Evolutionary conservation across 139 green algal genomes (phyloP).

Genomic region (Coelastrella sp.): DNA sequence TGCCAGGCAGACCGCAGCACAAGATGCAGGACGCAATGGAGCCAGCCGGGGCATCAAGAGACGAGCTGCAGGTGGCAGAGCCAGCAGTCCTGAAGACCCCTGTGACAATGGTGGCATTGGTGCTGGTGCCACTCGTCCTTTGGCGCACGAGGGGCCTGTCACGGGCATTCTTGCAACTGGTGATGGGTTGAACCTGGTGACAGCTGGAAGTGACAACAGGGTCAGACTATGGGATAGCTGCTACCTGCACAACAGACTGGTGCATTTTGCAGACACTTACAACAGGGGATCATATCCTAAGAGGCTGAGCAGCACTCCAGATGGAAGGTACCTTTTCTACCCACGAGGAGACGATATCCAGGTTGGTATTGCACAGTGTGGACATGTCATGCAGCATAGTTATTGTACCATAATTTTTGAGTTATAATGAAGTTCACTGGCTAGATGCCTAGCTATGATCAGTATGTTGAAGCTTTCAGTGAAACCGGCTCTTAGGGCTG

Average conservation of each 20-base stretch:
- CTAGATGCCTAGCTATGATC: too few species aligned
- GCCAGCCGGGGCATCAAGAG: background rate
- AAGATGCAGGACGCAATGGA: background rate
- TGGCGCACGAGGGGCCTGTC: conserved; percentile 3
- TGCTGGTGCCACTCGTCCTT: background rate
- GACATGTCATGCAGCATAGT: too few species aligned
- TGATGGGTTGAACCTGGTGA: conserved; percentile 76
- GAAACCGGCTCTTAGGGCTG: too few species aligned
- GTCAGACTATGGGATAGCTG: conserved; percentile 85
- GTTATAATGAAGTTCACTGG: too few species aligned
- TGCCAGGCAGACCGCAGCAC: background rate
- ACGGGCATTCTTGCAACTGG: conserved; percentile 68
- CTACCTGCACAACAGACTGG: conserved; percentile 67
- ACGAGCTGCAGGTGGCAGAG: background rate
- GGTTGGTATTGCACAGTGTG: conserved; percentile 37
- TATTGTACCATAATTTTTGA: too few species aligned
- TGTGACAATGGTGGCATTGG: background rate
- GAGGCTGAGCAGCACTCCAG: conserved; percentile 75
- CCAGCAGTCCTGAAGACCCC: background rate
- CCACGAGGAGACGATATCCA: conserved; percentile 75
- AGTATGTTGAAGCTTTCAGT: too few species aligned
- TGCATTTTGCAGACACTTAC: conserved; percentile 73
- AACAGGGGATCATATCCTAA: conserved; percentile 66
- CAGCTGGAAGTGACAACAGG: conserved; percentile 78
- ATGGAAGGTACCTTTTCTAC: conserved; percentile 77